phyloP scores from a whole-genome alignment of 2,329 filamentous ascomycete species.

The Ophiostoma ips region DNA sequence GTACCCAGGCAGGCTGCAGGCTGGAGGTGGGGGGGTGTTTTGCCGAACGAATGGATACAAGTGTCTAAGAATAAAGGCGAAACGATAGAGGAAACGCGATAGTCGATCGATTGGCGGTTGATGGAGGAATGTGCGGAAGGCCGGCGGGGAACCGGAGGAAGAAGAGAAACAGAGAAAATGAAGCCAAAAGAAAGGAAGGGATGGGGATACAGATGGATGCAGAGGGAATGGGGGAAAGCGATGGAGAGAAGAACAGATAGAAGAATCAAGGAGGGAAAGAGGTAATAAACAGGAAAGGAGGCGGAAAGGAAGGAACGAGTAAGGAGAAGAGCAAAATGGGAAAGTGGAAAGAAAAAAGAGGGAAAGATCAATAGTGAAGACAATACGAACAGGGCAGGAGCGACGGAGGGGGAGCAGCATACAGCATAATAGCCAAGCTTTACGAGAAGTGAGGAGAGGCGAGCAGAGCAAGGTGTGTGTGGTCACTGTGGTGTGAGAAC shows the following conservation, averaged over 20 bases:
- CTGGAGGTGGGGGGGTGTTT: not conserved
- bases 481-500: too few relatives aligned
- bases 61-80: constrained; percentile 2
- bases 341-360: not conserved
- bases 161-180: not conserved
- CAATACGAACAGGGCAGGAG: not conserved
- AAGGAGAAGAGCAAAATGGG: too few relatives aligned
- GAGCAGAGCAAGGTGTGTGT: too few relatives aligned
- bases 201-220: too few relatives aligned
- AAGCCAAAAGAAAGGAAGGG: not conserved
- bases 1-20: not conserved
- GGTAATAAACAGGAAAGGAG: not conserved
- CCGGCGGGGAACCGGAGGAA: not conserved
- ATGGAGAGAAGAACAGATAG: not conserved
- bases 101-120: not conserved
- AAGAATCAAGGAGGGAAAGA: not conserved
- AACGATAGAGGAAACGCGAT: not conserved
- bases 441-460: too few relatives aligned
- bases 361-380: not conserved
- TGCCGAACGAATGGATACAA: constrained; percentile 1
- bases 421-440: too few relatives aligned
- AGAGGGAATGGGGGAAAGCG: not conserved
- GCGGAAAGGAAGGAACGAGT: not conserved
- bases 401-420: too few relatives aligned
- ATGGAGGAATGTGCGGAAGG: not conserved